These are phyloP conservation scores for Fistulina hepatica DNA, from an alignment of 1,284 basidiomycete genomes.

Conservation along the genomic window DNA sequence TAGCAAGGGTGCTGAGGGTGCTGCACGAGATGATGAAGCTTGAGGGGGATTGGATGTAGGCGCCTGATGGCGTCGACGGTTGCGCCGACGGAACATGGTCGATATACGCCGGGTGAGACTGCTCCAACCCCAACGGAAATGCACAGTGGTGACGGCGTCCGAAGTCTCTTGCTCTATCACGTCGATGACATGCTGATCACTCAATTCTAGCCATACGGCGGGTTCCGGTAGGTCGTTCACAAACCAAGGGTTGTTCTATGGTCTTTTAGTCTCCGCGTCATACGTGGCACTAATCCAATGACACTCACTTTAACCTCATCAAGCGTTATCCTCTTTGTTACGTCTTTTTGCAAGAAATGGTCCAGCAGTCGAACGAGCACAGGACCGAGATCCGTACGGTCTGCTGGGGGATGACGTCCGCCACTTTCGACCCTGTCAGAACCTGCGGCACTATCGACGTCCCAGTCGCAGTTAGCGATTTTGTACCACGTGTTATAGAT, in stretches of 20 bases:
- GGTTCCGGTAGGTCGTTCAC: conserved; percentile 65
- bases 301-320: conserved; percentile 75
- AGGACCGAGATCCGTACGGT: conserved; percentile 35
- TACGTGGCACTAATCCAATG: not conserved
- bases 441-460: conserved; percentile 65
- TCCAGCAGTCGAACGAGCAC: conserved; percentile 67
- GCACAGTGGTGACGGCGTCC: conserved; percentile 58
- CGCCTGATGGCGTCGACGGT: conserved; percentile 6
- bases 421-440: conserved; percentile 56
- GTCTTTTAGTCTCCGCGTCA: not conserved
- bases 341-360: conserved; percentile 78
- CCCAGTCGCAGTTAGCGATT: conserved; percentile 76
- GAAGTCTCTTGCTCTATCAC: conserved; percentile 78
- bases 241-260: conserved; percentile 67
- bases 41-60: conserved; percentile 11
- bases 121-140: conserved; percentile 45
- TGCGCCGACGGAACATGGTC: conserved; percentile 36
- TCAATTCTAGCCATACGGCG: conserved; percentile 70
- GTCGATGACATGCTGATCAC: conserved; percentile 36
- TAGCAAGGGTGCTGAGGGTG: too few relatives aligned
- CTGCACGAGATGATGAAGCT: conserved; percentile 6
- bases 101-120: conserved; percentile 35
- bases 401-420: conserved; percentile 34
- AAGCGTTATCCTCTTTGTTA: conserved; percentile 67
- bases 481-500: conserved; percentile 54